Evolutionary conservation across 345 rosid species (phyloP), one percentile per base, ranked within the genome.

Genomic region (Erucastrum elatum): DNA sequence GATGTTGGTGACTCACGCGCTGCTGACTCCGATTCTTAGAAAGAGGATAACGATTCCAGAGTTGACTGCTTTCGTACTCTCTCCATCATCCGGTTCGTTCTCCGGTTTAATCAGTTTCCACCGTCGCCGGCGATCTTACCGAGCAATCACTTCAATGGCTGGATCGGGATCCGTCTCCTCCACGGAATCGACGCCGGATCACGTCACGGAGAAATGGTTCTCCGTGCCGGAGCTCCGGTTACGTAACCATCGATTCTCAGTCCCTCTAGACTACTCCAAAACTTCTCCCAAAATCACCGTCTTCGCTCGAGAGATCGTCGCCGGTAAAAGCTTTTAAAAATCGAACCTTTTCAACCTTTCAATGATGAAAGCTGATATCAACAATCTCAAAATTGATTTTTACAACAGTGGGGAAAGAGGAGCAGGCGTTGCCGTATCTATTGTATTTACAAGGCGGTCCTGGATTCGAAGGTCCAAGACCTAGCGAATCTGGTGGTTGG

Each of bases 401-500:
- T 2, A 29, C 31, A 29, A 29, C 31, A 29, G 31, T 29, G 3
- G 31, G 31, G 31, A 91, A 90, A 82, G 99, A 95, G 84, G 94
- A 91, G 30, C 85, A 90, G 49, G 61, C 71, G 58, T 60, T 95
- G 81, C 97, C 99, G 17, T 95, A 87, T 79, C 87, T 95, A 17
- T 78, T 90, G 71, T 95, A 17, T 76, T 82, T 92, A 75, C 98
- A 95, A 76, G 99, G 98, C 34, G 99, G 99, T 39, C 99, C 99
- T 15, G 99, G 99, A 60, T 91, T 88, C 71, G 99, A 95, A 82
- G 80, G 94, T 68, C 89, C 89, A 26, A 81, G 96, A 51, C 98
- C 97, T n/a, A 89, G 90, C 72, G 97, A 92, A 80, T 85, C 88
- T 21, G 79, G 96, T 59, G 99, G 96, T 25, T 95, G 97, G 97